Conservation (phyloP, 805 yeast species). For the Tetrapisispora nanseiensis region DNA sequence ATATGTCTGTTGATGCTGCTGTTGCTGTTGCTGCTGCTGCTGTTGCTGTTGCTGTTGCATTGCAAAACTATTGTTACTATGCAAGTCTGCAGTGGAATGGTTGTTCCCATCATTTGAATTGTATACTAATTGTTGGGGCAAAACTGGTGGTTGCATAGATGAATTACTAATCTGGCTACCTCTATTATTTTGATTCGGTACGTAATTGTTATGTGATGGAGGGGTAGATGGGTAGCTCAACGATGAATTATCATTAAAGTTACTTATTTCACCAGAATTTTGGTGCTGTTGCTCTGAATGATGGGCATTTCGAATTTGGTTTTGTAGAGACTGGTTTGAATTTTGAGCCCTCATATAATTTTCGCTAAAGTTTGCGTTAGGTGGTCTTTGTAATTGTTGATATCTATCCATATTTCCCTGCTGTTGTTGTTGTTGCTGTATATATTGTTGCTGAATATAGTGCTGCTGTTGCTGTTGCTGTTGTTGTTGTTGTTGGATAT, state of each 20-base stretch:
- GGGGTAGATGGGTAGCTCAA: slow-evolving; percentile 27
- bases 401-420: slow-evolving; percentile 5
- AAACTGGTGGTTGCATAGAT: slow-evolving; percentile 17
- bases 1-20: slow-evolving; percentile 10
- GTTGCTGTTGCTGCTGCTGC: background rate
- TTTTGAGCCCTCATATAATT: slow-evolving; percentile 31
- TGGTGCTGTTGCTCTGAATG: slow-evolving; percentile 2
- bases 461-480: slow-evolving; percentile 6
- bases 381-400: slow-evolving; percentile 26
- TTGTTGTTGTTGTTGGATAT: slow-evolving; percentile 1
- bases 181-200: slow-evolving; percentile 11
- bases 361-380: slow-evolving; percentile 29
- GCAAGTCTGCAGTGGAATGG: slow-evolving; percentile 21
- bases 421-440: slow-evolving; percentile 6
- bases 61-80: slow-evolving; percentile 5
- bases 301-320: slow-evolving; percentile 14
- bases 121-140: slow-evolving; percentile 4
- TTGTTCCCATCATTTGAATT: slow-evolving; percentile 23
- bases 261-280: slow-evolving; percentile 5
- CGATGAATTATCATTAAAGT: slow-evolving; percentile 25
- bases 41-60: slow-evolving; percentile 6
- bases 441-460: slow-evolving; percentile 1
- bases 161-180: slow-evolving; percentile 5
- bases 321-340: slow-evolving; percentile 32
- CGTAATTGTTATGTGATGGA: slow-evolving; percentile 7